Percentiles rank a stretch among this genome's conserved stretches.
phyloP scores from a whole-genome alignment of 2,329 filamentous ascomycete genomes.

The Colletotrichum gloeosporioides region DNA sequence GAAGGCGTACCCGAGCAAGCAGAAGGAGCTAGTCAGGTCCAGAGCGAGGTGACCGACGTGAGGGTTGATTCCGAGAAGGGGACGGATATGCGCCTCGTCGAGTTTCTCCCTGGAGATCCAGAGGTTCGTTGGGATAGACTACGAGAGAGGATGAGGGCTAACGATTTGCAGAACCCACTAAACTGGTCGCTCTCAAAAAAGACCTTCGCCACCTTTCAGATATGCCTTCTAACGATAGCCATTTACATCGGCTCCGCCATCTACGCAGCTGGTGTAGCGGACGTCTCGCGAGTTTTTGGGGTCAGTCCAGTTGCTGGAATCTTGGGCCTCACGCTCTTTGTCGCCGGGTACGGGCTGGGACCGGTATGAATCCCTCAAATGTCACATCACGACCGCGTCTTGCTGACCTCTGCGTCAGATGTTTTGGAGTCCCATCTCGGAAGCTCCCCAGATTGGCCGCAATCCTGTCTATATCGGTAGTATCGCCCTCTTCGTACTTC shows the following conservation, averaged over 20 bases:
- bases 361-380: neutral
- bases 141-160: neutral
- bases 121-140: neutral
- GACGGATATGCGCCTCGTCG: neutral
- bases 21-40: neutral
- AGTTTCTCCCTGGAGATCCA: constrained; percentile 3
- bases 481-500: constrained; percentile 4
- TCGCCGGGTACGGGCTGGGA: constrained; percentile 11
- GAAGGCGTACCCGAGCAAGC: neutral
- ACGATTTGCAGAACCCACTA: neutral
- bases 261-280: constrained; percentile 1
- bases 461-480: constrained; percentile 18
- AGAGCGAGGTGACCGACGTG: neutral
- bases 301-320: neutral
- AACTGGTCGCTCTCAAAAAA: constrained; percentile 3
- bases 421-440: constrained; percentile 15
- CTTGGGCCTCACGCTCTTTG: constrained; percentile 7
- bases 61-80: neutral
- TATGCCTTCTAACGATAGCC: neutral
- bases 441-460: constrained; percentile 11
- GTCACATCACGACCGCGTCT: neutral
- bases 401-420: neutral
- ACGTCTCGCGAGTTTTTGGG: neutral
- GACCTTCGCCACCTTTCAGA: neutral
- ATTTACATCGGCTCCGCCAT: constrained; percentile 18